These are phyloP conservation scores for Penicillium fuscoglaucum DNA, from an alignment of 2,329 filamentous ascomycete species.

Conservation along the genomic window DNA sequence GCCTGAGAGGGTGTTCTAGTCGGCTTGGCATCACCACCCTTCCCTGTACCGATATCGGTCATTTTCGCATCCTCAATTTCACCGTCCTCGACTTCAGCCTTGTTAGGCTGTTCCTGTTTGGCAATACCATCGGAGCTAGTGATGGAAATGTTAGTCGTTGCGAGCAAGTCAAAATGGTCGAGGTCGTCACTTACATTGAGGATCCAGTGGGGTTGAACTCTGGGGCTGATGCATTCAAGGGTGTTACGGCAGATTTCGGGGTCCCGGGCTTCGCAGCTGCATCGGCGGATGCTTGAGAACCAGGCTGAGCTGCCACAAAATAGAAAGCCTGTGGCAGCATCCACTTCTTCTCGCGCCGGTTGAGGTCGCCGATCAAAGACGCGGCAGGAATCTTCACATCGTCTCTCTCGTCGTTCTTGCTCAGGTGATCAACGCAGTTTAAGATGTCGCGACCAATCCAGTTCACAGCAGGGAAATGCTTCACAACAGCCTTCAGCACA, in stretches of 20 bases:
- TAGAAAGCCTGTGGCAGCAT: constrained; percentile 50
- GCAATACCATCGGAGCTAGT: constrained; percentile 32
- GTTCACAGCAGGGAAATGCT: constrained; percentile 84
- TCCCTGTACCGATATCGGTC: constrained; percentile 32
- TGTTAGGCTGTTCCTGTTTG: constrained; percentile 29
- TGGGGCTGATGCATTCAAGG: constrained; percentile 43
- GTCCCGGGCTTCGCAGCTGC: constrained; percentile 29
- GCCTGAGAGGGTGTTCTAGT: constrained; percentile 13
- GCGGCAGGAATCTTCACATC: constrained; percentile 53
- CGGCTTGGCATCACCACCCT: constrained; percentile 18
- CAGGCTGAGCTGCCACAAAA: constrained; percentile 29
- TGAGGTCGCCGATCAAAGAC: constrained; percentile 52
- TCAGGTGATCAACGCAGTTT: constrained; percentile 44
- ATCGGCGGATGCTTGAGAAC: constrained; percentile 26
- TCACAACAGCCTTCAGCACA: constrained; percentile 75
- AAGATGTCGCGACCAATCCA: constrained; percentile 68
- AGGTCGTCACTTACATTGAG: constrained; percentile 37
- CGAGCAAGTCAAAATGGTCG: not conserved
- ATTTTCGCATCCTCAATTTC: constrained; percentile 50
- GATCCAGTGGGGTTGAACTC: constrained; percentile 42
- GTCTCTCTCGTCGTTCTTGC: constrained; percentile 48
- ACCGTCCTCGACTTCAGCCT: constrained; percentile 46
- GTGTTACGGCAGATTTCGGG: constrained; percentile 34
- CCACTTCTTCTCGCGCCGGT: constrained; percentile 51
- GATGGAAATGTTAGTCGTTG: constrained; percentile 22